Evolutionary conservation across 345 rosid species (phyloP).

Genomic region (Eucalyptus microcorys): DNA sequence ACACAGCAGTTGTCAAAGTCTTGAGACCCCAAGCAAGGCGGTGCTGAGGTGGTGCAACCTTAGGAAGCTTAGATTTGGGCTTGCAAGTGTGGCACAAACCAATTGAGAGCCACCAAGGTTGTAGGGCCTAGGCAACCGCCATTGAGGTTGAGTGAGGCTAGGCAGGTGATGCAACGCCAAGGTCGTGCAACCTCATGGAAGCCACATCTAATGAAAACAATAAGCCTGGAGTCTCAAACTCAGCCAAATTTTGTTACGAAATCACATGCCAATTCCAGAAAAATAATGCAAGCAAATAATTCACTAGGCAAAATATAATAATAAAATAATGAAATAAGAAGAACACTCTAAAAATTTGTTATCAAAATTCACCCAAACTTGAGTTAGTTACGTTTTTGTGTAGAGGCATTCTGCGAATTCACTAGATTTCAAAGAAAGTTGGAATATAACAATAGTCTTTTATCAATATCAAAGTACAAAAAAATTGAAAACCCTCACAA

Average conservation of each 20-base stretch:
- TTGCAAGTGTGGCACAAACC: not conserved
- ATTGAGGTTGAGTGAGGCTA: not conserved
- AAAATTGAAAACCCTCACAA: no score
- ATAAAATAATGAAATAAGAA: no score
- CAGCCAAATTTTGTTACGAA: no score
- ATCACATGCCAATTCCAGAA: no score
- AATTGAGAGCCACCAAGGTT: not conserved
- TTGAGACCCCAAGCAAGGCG: not conserved
- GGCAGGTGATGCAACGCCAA: not conserved
- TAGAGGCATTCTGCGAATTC: rapidly evolving
- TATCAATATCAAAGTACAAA: no score
- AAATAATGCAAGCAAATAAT: no score
- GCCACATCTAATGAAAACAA: not conserved
- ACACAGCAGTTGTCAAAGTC: not conserved
- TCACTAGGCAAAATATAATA: rapidly evolving
- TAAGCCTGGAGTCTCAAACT: not conserved
- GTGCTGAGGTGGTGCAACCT: not conserved
- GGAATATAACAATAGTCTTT: no score
- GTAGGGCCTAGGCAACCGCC: not conserved
- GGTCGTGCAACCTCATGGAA: not conserved
- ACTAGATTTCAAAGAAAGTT: no score
- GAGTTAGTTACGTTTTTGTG: rapidly evolving
- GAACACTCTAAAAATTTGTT: no score
- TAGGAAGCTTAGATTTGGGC: not conserved
- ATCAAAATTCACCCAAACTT: no score